Base-by-base conservation (phyloP, 306 rosid genomes). In the Inga oerstediana region DNA sequence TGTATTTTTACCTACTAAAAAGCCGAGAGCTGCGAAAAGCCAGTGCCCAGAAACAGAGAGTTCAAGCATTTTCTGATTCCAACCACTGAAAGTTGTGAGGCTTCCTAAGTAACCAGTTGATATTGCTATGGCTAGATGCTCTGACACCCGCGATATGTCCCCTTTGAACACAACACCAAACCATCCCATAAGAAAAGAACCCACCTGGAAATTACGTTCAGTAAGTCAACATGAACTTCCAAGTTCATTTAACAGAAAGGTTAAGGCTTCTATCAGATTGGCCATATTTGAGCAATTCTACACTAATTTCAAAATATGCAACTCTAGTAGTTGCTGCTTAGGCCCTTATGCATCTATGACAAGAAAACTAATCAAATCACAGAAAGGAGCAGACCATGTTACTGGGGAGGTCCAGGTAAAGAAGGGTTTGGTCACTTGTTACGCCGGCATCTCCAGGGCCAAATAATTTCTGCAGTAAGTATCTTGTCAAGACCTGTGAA, bases 121-220 rank as follows among this genome's bases (percentile, higher is more conserved):
- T 45, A 93, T 78, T 84, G 92, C 93, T 49, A 92, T 91, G n/a
- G 92, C 91, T 43, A 91, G 85, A 85, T 85, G 82, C 51, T 92
- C 92, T 16, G 94, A 91, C 48, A 90, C 70, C 9, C 17, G 74
- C 39, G 88, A 78, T 77, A 92, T 92, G 79, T 92, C 88, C 51
- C 62, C 88, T 87, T 92, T 92, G 84, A 92, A 91, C 34, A 92
- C 90, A 64, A 89, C 85, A 71, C 97, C 92, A 48, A 82, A 89
- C 97, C 97, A 91, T 43, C 94, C 93, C 94, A 92, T 92, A 61
- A 91, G 86, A 87, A 92, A 92, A 46, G 94, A 92, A 58, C 94
- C 92, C 52, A 91, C 90, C 91, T 92, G 64, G 51, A 78, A 82
- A 22, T 6, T 45, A 72, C 7, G 39, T 22, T 6, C 32, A n/a